These are phyloP conservation scores for Alternaria alternata DNA, from an alignment of 2,329 filamentous ascomycete genomes.

Conservation along the genomic window DNA sequence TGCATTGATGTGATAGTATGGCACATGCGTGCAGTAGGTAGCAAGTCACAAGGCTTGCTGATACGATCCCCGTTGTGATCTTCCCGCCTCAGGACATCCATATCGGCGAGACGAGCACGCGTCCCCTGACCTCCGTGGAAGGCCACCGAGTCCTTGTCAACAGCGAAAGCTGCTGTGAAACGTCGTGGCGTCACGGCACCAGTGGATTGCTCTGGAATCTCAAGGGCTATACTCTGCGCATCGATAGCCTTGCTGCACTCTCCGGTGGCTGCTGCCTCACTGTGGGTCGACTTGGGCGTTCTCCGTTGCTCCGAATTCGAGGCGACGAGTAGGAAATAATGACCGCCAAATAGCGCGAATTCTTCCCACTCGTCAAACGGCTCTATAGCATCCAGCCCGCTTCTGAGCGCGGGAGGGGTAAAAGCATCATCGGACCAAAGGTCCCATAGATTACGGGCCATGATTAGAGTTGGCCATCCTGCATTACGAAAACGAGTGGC, in stretches of 20 bases:
- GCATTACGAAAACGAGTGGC: constrained; percentile 69
- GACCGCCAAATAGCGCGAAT: constrained; percentile 81
- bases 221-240: constrained; percentile 25
- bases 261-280: constrained; percentile 11
- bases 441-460: constrained; percentile 76
- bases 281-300: constrained; percentile 16
- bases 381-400: constrained; percentile 73
- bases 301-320: constrained; percentile 49
- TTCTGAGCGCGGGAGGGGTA: constrained; percentile 67
- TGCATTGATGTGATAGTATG: constrained; percentile 76
- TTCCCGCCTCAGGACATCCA: constrained; percentile 49
- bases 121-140: constrained; percentile 57
- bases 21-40: constrained; percentile 65
- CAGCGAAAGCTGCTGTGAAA: constrained; percentile 51
- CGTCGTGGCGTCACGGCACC: constrained; percentile 43
- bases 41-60: constrained; percentile 44
- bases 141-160: constrained; percentile 43
- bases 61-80: constrained; percentile 29
- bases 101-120: constrained; percentile 58
- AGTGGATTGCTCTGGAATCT: constrained; percentile 19
- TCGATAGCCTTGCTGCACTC: constrained; percentile 5
- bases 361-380: constrained; percentile 98
- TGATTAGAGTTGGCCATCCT: constrained; percentile 72
- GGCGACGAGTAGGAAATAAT: constrained; percentile 82
- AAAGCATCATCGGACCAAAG: constrained; percentile 78